Evolutionary conservation across 805 yeast genomes (phyloP).

Genomic region (Candida easanensis): DNA sequence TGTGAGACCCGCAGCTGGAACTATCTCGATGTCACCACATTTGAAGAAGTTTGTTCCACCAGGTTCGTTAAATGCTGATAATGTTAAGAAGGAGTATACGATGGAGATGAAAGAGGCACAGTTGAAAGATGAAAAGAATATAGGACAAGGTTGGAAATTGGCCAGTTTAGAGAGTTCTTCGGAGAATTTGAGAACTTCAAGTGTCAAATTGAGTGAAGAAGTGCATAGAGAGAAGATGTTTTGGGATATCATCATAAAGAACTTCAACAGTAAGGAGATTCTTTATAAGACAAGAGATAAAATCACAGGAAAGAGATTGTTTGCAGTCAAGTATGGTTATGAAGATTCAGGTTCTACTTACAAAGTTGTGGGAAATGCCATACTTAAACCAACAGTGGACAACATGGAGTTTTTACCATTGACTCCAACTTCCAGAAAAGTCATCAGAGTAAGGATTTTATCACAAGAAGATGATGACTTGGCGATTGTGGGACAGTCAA

Average conservation of each 20-base stretch:
- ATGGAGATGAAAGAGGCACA: constrained; percentile 24
- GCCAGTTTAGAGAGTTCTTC: constrained; percentile 61
- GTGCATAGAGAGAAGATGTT: constrained; percentile 60
- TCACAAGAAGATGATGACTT: constrained; percentile 51
- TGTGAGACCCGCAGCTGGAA: constrained; percentile 80
- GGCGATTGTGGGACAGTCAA: constrained; percentile 57
- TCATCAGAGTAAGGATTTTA: constrained; percentile 58
- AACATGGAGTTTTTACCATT: constrained; percentile 38
- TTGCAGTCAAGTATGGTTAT: constrained; percentile 87
- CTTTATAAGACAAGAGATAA: constrained; percentile 65
- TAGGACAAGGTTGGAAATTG: constrained; percentile 75
- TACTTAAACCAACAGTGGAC: constrained; percentile 49
- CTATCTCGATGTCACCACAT: constrained; percentile 85
- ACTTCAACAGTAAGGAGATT: constrained; percentile 47
- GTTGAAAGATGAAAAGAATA: constrained; percentile 23
- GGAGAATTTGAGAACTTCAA: constrained; percentile 47
- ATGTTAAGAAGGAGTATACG: constrained; percentile 22
- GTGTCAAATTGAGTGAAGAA: constrained; percentile 49
- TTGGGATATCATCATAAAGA: constrained; percentile 49
- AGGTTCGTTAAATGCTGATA: constrained; percentile 61
- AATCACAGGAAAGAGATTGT: constrained; percentile 44
- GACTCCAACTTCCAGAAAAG: constrained; percentile 39
- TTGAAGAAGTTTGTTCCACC: constrained; percentile 69
- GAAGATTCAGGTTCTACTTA: constrained; percentile 86
- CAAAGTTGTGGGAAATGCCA: constrained; percentile 65